Percentiles rank a stretch among this genome's conserved stretches.
phyloP scores from a whole-genome alignment of 2,329 filamentous ascomycete species.

The Shiraia sp. region DNA sequence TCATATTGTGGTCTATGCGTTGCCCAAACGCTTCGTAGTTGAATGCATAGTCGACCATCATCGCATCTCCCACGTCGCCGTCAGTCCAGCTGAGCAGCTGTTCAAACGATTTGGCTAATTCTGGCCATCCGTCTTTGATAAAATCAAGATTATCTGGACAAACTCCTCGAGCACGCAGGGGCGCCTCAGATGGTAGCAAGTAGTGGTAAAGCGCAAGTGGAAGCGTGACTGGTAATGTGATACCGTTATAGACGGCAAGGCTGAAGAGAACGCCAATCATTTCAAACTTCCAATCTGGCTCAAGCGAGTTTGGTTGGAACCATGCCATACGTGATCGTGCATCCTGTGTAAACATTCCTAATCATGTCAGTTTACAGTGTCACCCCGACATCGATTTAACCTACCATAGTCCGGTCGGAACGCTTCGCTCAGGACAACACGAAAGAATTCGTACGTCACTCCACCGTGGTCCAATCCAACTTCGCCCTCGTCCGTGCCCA shows the following conservation, averaged over 20 bases:
- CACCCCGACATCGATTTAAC: slow-evolving; percentile 8
- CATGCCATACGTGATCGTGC: slow-evolving; percentile 76
- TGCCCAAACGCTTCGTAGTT: slow-evolving; percentile 65
- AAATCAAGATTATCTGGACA: slow-evolving; percentile 58
- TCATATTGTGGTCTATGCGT: slow-evolving; percentile 60
- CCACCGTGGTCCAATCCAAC: slow-evolving; percentile 92
- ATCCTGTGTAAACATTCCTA: slow-evolving; percentile 77
- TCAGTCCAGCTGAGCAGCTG: slow-evolving; percentile 78
- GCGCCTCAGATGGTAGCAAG: slow-evolving; percentile 70
- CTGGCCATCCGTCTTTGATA: slow-evolving; percentile 89
- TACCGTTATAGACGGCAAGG: slow-evolving; percentile 87
- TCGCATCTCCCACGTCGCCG: slow-evolving; percentile 78
- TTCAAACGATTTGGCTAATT: slow-evolving; percentile 73
- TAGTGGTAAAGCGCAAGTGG: slow-evolving; percentile 83
- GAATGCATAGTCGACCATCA: slow-evolving; percentile 85
- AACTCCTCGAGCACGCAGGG: slow-evolving; percentile 46
- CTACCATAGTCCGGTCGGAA: slow-evolving; percentile 74
- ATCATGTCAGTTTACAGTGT: slow-evolving; percentile 8
- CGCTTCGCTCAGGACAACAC: slow-evolving; percentile 77
- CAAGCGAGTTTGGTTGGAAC: slow-evolving; percentile 82
- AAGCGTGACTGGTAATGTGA: slow-evolving; percentile 88
- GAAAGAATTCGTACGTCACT: slow-evolving; percentile 96
- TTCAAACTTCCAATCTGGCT: slow-evolving; percentile 88
- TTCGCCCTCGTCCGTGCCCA: slow-evolving; percentile 79
- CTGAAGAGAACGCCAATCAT: slow-evolving; percentile 86